These are phyloP conservation scores for Rossbeevera mucosa DNA, from an alignment of 768 basidiomycete genomes.

Conservation along the genomic window DNA sequence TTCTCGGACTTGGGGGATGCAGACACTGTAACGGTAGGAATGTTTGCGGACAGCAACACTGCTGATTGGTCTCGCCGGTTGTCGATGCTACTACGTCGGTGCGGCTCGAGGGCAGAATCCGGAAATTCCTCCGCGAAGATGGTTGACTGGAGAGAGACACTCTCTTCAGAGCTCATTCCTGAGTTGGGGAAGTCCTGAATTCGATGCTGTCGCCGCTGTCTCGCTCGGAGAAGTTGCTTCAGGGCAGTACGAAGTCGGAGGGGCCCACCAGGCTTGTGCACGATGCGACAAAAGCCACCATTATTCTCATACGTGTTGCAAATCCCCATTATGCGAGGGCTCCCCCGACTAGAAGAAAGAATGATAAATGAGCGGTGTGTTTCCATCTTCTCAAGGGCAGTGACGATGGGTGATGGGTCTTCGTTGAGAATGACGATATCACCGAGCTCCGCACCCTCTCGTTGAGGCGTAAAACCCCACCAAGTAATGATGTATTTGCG, in stretches of 20 bases:
- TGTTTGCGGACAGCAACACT: slow-evolving; percentile 1
- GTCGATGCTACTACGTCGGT: slow-evolving; percentile 33
- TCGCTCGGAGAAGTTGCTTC: slow-evolving; percentile 39
- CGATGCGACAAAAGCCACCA: slow-evolving; percentile 83
- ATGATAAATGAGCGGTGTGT: slow-evolving; percentile 66
- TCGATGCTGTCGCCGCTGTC: slow-evolving; percentile 29
- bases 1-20: slow-evolving; percentile 24
- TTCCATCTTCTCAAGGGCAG: slow-evolving; percentile 55
- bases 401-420: slow-evolving; percentile 53
- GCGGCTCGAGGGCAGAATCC: slow-evolving; percentile 17
- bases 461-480: slow-evolving; percentile 65
- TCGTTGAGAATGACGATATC: slow-evolving; percentile 84
- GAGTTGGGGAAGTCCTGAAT: slow-evolving; percentile 15
- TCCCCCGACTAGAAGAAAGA: slow-evolving; percentile 67
- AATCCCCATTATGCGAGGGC: slow-evolving; percentile 54
- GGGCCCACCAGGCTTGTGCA: slow-evolving; percentile 89
- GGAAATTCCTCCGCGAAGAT: slow-evolving; percentile 26
- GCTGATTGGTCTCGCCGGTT: slow-evolving; percentile 21
- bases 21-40: slow-evolving; percentile 14
- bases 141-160: slow-evolving; percentile 24
- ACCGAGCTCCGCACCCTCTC: slow-evolving; percentile 42
- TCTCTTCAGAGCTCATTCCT: slow-evolving; percentile 23
- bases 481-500: slow-evolving; percentile 63
- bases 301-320: slow-evolving; percentile 69
- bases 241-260: slow-evolving; percentile 62